Evolutionary conservation across 2,329 filamentous ascomycete genomes (phyloP), one percentile per base, ranked within the genome.

Genomic region (Dendrostoma leiphaemia): DNA sequence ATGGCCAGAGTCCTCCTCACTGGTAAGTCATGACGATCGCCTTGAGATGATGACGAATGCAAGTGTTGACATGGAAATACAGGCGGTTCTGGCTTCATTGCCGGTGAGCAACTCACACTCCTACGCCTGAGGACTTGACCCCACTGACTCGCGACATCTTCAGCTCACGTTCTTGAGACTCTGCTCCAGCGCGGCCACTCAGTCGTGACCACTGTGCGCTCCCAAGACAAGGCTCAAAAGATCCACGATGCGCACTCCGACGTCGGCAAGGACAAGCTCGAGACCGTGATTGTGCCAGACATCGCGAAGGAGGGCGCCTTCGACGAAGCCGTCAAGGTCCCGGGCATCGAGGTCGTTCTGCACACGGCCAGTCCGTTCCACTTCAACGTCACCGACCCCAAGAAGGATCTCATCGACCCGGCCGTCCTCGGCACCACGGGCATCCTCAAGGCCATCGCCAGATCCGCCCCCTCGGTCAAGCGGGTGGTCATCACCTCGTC

Each of bases 301-400:
- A 89, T 96, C 61, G 88, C 89, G 3, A 70, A 84, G 64, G 79
- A 84, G 40, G 79, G 80, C 52, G 90, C 91, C 54, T 96, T 96
- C 66, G 84, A 90, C 63, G 76, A 84, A 62, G 83, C 80, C 1
- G 74, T 79, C 58, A 69, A 74, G 67, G 72, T 66, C 4, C 74
- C 77, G 1, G 76, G 73, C 24, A 68, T 84, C 49, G 76, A 81
- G 53, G 78, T 78, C 46, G 80, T 85, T 35, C 70, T 85, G 50
- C 82, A 86, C 70, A 83, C 82, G 2, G 83, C 83, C 0, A 83
- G 79, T 47, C 82, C 83, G 0, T 80, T 85, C 65, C 79, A 82
- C 62, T 82, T 75, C 68, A 74, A 77, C 2, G 76, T 73, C 60
- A 73, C 67, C 44, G 79, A 83, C 61, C 69, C 78, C 9, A 65